Base-by-base conservation (phyloP, 306 rosid species). In the Lupinus albus region DNA sequence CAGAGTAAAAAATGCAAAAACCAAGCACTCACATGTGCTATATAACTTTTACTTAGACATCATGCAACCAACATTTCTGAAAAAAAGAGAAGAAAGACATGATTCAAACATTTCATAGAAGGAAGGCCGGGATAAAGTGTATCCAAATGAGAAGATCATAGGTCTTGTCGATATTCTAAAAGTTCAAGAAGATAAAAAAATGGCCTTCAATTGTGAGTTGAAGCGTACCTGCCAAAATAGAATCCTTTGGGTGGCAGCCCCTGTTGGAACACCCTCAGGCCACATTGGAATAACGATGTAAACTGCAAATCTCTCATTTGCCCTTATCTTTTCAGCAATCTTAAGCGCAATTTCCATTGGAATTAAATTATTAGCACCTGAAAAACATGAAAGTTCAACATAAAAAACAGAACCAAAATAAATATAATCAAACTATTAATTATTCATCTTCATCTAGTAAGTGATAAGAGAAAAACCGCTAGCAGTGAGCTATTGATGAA, bases 251-350 rank as follows among this genome's bases (percentile, higher is more conserved):
- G 97, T 93, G 55, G 96, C 89, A 52, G 86, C 81, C 52, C 90
- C 96, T 10, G 97, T 82, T 30, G 99, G 99, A 79, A 77, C 89
- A 75, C 99, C 99, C 83, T 93, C 99, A 0, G 99, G 99, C 99
- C 99, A 93, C 99, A 93, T 93, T 48, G 97, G 99, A 73, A 93
- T 90, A 69, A 93, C 82, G 58, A 93, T 86, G 84, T 93, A 93
- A 11, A 73, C 99, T 33, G 97, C 90, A 67, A 93, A 93, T 69
- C 99, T 87, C 86, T 93, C 89, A 38, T 88, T 85, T 72, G 95
- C 96, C 82, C 79, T 86, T 71, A 93, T 90, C 78, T 93, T 93
- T 13, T 80, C 86, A 18, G 97, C 96, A 72, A 93, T 88, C 87
- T 93, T 93, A 32, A 93, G 87, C 2, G 99, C 94, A 58, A 93